Conservation (phyloP, 23 red algal species). For the Gracilariopsis chorda region DNA sequence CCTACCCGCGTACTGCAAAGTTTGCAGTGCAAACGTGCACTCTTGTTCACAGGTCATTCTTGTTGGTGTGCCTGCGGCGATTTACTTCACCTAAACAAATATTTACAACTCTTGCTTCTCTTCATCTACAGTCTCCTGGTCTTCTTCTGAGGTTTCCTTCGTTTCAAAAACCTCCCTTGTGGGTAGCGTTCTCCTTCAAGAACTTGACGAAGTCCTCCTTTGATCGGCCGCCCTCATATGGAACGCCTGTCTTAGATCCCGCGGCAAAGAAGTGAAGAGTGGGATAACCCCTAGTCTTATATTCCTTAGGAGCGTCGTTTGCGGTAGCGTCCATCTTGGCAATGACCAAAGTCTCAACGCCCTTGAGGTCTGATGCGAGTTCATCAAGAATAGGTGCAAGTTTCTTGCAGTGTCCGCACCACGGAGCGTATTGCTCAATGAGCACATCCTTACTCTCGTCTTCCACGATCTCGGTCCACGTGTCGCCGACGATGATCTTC, state of each 20-base stretch:
- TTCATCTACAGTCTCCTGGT: slow-evolving; percentile 15
- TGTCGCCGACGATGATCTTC: slow-evolving; percentile 83
- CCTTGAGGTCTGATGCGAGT: slow-evolving; percentile 74
- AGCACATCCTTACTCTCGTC: slow-evolving; percentile 89
- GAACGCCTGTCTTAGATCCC: slow-evolving; percentile 51
- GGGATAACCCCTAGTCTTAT: slow-evolving; percentile 89
- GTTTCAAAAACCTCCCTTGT: slow-evolving; percentile 60
- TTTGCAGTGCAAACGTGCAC: too few species aligned
- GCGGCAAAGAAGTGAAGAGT: slow-evolving; percentile 88
- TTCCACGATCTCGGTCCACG: slow-evolving; percentile 82
- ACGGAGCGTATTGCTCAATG: slow-evolving; percentile 96
- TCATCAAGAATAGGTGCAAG: slow-evolving; percentile 80
- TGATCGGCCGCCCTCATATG: slow-evolving; percentile 60
- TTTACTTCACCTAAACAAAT: slow-evolving; percentile 39
- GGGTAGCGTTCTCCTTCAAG: slow-evolving; percentile 82
- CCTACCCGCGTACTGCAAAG: too few species aligned
- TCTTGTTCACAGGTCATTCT: too few species aligned
- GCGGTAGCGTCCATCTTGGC: slow-evolving; percentile 98
- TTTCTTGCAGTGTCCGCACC: slow-evolving; percentile 96
- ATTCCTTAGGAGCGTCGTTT: slow-evolving; percentile 88
- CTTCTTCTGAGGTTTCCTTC: too few species aligned
- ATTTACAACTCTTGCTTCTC: slow-evolving; percentile 87
- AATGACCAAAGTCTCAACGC: slow-evolving; percentile 76
- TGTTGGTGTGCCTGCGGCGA: too few species aligned
- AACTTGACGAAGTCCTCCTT: slow-evolving; percentile 87